Conservation (phyloP, 2,329 filamentous ascomycete genomes). For the Pyrenophora seminiperda region DNA sequence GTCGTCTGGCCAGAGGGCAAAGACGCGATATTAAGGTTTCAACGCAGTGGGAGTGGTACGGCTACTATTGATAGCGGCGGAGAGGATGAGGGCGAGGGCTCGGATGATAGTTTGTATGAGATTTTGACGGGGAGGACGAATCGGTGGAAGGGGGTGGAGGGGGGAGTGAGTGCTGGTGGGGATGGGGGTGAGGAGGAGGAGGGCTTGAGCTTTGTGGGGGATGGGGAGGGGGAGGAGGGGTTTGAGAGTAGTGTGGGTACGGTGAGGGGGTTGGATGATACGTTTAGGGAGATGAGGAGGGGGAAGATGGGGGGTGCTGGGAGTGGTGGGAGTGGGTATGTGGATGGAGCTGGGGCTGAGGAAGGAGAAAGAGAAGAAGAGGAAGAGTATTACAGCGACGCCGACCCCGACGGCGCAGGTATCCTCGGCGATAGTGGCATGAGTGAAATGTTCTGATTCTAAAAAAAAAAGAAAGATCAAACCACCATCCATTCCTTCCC, state of each 20-base stretch:
- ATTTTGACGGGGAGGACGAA: conserved; percentile 55
- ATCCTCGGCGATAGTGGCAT: conserved; percentile 41
- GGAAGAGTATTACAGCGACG: not conserved
- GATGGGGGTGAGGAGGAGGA: conserved; percentile 11
- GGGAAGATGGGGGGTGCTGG: too few relatives aligned
- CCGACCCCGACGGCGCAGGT: conserved; percentile 5
- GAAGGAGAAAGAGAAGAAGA: not conserved
- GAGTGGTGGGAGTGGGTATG: not conserved
- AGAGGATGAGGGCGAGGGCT: conserved; percentile 43
- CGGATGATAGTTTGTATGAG: conserved; percentile 56
- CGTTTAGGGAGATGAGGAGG: conserved; percentile 50
- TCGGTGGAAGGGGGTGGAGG: conserved; percentile 37
- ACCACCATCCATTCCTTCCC: not conserved
- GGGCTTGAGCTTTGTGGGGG: too few relatives aligned
- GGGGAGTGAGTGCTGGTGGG: not conserved
- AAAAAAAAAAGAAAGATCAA: not conserved
- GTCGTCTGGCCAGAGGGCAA: conserved; percentile 52
- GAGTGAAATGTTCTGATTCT: conserved; percentile 43
- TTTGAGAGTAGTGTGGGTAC: conserved; percentile 33
- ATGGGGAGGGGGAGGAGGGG: conserved; percentile 12
- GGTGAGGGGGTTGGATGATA: conserved; percentile 49
- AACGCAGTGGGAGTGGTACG: conserved; percentile 10
- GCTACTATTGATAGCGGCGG: conserved; percentile 16
- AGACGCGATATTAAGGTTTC: conserved; percentile 41
- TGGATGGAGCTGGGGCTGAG: not conserved